Percentiles rank a stretch among this genome's conserved stretches.
These are phyloP conservation scores for Litsea cubeba DNA, from an alignment of 164 flowering plant species.

Conservation along the genomic window DNA sequence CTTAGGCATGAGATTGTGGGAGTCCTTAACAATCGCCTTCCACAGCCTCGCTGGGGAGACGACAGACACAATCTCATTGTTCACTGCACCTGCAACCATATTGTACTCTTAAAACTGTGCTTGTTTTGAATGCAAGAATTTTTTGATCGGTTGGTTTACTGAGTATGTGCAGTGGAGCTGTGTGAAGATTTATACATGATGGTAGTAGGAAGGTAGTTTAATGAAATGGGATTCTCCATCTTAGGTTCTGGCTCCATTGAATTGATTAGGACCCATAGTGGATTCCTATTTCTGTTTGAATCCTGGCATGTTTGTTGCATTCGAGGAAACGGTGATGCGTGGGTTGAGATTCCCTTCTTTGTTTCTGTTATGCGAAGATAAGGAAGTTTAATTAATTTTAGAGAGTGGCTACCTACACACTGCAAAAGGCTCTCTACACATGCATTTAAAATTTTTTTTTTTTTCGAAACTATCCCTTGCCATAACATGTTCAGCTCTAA, in stretches of 20 bases:
- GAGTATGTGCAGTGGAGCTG: not conserved
- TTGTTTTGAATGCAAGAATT: not conserved
- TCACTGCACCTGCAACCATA: not conserved
- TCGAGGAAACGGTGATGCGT: no score
- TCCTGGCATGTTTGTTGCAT: no score
- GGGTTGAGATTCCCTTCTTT: no score
- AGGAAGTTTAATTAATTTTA: no score
- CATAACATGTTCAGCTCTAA: no score
- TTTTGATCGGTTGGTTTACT: not conserved
- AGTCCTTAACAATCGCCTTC: constrained; percentile 1
- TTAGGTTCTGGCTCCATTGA: not conserved
- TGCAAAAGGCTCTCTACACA: no score
- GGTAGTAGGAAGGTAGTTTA: not conserved
- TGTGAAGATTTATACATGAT: not conserved
- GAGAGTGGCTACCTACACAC: no score
- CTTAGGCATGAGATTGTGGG: constrained; percentile 7
- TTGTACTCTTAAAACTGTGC: not conserved
- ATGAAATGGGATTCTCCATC: not conserved
- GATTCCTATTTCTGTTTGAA: not conserved
- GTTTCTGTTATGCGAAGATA: no score
- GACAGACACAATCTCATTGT: not conserved
- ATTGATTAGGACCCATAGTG: not conserved
- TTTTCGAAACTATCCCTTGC: no score
- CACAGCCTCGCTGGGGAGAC: not conserved
- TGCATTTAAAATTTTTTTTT: no score